A percentile compares a stretch with the other conserved stretches of the same genome.
Conservation (phyloP, 768 basidiomycete species). For the Tubosaeta sp. region DNA sequence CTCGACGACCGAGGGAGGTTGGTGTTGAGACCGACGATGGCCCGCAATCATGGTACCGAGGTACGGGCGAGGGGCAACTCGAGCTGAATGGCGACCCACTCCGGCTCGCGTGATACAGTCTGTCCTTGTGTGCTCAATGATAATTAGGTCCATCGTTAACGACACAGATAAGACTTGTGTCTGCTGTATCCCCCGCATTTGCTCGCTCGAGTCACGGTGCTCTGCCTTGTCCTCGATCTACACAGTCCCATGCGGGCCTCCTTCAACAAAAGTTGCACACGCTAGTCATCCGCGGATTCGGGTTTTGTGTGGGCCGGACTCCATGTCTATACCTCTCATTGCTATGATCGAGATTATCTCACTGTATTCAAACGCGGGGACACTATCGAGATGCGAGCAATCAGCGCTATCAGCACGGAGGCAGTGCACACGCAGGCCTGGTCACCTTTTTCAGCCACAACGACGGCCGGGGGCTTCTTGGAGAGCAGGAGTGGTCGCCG, state of each 20-base stretch:
- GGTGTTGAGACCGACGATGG: constrained; percentile 54
- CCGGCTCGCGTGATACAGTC: constrained; percentile 83
- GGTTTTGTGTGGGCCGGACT: too few relatives aligned
- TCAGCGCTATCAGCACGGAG: too few relatives aligned
- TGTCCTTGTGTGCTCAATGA: neutral
- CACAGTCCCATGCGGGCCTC: constrained; percentile 52
- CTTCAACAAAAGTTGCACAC: constrained; percentile 37
- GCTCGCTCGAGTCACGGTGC: constrained; percentile 86
- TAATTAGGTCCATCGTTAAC: constrained; percentile 89
- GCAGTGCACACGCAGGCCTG: too few relatives aligned
- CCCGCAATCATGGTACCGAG: constrained; percentile 74
- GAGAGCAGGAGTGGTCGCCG: too few relatives aligned
- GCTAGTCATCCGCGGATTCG: constrained; percentile 38
- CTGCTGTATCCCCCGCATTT: constrained; percentile 95
- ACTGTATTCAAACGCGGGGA: too few relatives aligned
- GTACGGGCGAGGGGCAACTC: constrained; percentile 73
- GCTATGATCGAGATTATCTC: too few relatives aligned
- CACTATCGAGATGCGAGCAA: too few relatives aligned
- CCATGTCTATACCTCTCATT: too few relatives aligned
- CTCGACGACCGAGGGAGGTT: constrained; percentile 50
- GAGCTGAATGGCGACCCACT: constrained; percentile 72
- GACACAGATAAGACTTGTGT: constrained; percentile 90
- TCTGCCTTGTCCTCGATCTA: constrained; percentile 83
- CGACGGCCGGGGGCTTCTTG: too few relatives aligned
- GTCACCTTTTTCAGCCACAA: too few relatives aligned